Conservation (phyloP, 116 monocot species). For the Papilionanthe hybrid region DNA sequence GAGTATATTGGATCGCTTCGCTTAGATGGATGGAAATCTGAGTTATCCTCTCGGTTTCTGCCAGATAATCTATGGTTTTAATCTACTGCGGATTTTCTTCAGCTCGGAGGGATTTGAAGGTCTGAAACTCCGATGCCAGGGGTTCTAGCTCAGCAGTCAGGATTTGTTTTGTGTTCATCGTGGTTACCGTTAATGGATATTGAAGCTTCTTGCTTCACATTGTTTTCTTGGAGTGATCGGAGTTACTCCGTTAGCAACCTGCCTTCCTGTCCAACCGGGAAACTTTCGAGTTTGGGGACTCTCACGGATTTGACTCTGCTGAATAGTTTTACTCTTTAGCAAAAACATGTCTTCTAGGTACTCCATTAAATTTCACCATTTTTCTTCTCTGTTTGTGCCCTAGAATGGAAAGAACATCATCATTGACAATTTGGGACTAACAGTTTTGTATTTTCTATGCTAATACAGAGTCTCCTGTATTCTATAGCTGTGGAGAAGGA, state of each 20-base stretch:
- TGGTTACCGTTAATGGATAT: not conserved
- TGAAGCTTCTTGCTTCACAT: not conserved
- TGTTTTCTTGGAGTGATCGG: not conserved
- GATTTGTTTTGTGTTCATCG: not conserved
- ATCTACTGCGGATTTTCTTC: not conserved
- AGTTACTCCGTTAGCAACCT: not conserved
- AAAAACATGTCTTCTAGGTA: not conserved
- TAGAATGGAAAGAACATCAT: not conserved
- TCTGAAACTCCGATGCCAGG: not conserved
- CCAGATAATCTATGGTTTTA: not conserved
- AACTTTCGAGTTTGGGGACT: not conserved
- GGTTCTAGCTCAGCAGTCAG: not conserved
- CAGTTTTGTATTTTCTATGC: not conserved
- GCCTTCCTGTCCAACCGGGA: not conserved
- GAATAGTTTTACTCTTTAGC: not conserved
- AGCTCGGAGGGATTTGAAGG: not conserved
- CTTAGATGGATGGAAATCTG: not conserved
- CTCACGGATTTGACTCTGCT: not conserved
- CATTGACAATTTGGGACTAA: not conserved
- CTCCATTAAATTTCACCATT: not conserved
- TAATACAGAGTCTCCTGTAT: not conserved
- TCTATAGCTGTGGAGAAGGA: not conserved
- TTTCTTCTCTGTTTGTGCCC: not conserved
- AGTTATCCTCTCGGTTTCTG: not conserved
- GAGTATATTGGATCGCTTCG: not conserved